Evolutionary conservation across 257 asterid genomes (phyloP), one percentile per base, ranked within the genome.

Genomic region (Petunia secreta): DNA sequence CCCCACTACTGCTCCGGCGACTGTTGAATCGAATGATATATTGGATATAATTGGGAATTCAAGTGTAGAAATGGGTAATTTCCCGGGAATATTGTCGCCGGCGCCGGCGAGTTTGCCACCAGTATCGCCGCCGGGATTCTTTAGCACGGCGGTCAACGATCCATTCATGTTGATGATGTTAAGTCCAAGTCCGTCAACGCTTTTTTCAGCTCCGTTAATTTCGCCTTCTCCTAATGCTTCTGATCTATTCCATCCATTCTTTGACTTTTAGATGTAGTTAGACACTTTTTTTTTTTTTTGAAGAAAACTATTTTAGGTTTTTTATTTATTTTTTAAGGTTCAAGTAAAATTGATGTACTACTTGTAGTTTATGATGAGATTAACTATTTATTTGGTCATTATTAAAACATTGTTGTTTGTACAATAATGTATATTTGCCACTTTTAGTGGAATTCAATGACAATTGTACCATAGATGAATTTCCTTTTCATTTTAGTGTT

Each of bases 1-100:
- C 5, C 74, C 86, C 0, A 66, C 65, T 15, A 14, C 67, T 25
- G 36, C 83, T 5, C 65, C 86, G 2, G 64, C 63, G 15, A 25
- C n/a, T 39, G 46, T 8, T 34, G 75, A 58, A 4, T 40, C 41
- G 14, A 79, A 43, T 9, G 87, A 81, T 64, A 57, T 88, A 25
- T 16, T 89, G 81, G 90, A 83, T 53, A 89, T 93, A 41, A 54
- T 91, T 2, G 88, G 87, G 25, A 91, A 85, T 2, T 71, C 87
- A 1, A 89, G 77, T 15, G 85, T 82, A 34, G 95, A 87, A 78
- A 10, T 80, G 86, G 88, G 91, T 4, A 88, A 85, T 34, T 55
- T 80, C n/a, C 93, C 96, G n/a, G 97, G 99, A 15, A 93, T 95
- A 55, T 74, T 95, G 2, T 88, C 98, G 10, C 99, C 99, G 82